Evolutionary conservation across 208 protist genomes (phyloP).

Genomic region (Leishmania martiniquensis): DNA sequence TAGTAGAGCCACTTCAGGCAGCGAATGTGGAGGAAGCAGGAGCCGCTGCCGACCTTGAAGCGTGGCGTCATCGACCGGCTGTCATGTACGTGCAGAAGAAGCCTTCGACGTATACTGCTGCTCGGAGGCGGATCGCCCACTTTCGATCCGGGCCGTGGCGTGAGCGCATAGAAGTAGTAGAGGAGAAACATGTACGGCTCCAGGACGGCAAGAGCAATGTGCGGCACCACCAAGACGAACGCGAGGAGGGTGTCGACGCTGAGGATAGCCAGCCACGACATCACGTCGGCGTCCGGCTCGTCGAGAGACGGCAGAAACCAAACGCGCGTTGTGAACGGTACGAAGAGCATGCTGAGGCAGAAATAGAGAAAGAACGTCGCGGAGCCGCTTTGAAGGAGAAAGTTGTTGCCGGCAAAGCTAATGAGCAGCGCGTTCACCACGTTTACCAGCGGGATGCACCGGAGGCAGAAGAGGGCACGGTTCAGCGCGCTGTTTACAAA

Average conservation of each 20-base stretch:
- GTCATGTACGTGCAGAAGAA: conserved; percentile 59
- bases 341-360: conserved; percentile 55
- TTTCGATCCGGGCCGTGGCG: conserved; percentile 29
- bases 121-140: conserved; percentile 27
- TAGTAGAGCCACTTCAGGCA: conserved; percentile 61
- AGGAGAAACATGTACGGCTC: conserved; percentile 71
- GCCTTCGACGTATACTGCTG: conserved; percentile 55
- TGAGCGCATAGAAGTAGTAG: conserved; percentile 65
- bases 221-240: conserved; percentile 56
- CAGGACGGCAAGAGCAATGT: conserved; percentile 55
- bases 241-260: conserved; percentile 47
- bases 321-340: conserved; percentile 75
- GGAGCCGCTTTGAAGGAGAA: conserved; percentile 51
- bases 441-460: conserved; percentile 75
- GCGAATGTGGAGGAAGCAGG: conserved; percentile 65
- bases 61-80: conserved; percentile 40
- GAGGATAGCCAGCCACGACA: conserved; percentile 70
- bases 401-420: conserved; percentile 70
- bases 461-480: conserved; percentile 71
- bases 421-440: conserved; percentile 75
- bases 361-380: conserved; percentile 62
- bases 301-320: conserved; percentile 83
- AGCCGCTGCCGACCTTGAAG: conserved; percentile 48
- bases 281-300: conserved; percentile 62
- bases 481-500: conserved; percentile 63